phyloP scores from a whole-genome alignment of 345 rosid species.

The Dimocarpus longan region DNA sequence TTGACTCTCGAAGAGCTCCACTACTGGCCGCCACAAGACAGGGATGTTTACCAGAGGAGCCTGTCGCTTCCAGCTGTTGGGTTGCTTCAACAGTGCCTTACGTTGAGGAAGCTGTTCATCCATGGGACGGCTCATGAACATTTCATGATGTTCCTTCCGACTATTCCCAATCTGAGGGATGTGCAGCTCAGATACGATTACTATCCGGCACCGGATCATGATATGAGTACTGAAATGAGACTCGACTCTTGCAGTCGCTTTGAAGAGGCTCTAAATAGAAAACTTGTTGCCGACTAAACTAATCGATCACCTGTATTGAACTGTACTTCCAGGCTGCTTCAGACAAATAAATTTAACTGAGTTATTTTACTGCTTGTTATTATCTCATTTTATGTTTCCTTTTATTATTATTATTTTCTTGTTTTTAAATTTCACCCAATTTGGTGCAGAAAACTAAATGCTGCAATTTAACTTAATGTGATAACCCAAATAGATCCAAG shows the following conservation, averaged over 20 bases:
- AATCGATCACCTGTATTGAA: neutral
- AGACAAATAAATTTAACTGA: neutral
- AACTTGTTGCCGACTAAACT: slow-evolving; percentile 56
- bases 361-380: neutral
- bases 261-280: slow-evolving; percentile 71
- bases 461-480: neutral
- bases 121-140: slow-evolving; percentile 95
- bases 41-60: slow-evolving; percentile 85
- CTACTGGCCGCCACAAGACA: slow-evolving; percentile 94
- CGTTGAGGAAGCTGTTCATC: slow-evolving; percentile 82
- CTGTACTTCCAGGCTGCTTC: neutral
- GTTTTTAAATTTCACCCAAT: neutral
- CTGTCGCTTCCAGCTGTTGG: slow-evolving; percentile 75
- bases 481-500: neutral
- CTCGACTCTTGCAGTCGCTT: slow-evolving; percentile 78
- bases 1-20: slow-evolving; percentile 69
- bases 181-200: slow-evolving; percentile 89
- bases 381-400: neutral
- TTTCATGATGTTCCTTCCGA: slow-evolving; percentile 77
- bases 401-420: neutral
- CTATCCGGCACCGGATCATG: slow-evolving; percentile 94
- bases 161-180: slow-evolving; percentile 63
- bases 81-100: slow-evolving; percentile 55
- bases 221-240: slow-evolving; percentile 91
- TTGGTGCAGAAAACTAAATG: too few relatives aligned